phyloP scores from a whole-genome alignment of 2,329 filamentous ascomycete genomes.

The Pyrenophora teres region DNA sequence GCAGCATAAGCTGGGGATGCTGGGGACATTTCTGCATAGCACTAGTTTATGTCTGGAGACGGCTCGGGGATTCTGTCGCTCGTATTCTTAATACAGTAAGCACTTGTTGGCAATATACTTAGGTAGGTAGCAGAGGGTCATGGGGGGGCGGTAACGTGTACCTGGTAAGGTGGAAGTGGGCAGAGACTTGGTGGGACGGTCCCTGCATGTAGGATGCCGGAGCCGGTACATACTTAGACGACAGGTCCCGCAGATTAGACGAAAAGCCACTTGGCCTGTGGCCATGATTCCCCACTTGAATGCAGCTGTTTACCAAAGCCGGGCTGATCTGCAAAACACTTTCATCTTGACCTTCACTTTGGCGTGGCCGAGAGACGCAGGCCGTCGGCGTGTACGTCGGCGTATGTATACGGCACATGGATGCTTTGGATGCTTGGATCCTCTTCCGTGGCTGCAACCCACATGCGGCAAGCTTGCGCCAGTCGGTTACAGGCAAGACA shows the following conservation, averaged over 20 bases:
- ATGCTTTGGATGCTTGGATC: too few relatives aligned
- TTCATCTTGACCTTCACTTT: not conserved
- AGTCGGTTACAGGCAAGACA: slow-evolving; percentile 2
- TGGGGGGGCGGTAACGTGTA: too few relatives aligned
- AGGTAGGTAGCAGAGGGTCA: too few relatives aligned
- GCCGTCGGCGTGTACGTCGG: not conserved
- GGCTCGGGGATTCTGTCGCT: not conserved
- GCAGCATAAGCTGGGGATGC: not conserved
- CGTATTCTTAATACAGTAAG: not conserved
- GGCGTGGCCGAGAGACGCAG: not conserved
- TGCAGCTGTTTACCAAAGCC: slow-evolving; percentile 1
- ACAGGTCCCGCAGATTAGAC: slow-evolving; percentile 9
- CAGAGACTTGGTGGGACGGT: slow-evolving; percentile 4
- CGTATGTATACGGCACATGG: not conserved
- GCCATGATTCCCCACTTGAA: slow-evolving; percentile 1
- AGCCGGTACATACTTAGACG: not conserved
- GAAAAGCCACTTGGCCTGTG: slow-evolving; percentile 4
- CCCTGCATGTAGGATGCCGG: slow-evolving; percentile 15
- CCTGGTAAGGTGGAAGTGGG: not conserved
- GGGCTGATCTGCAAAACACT: not conserved
- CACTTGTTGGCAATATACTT: too few relatives aligned
- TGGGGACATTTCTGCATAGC: not conserved
- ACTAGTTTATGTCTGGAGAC: not conserved
- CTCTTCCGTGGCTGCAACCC: not conserved
- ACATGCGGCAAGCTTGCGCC: not conserved